Base-by-base conservation (phyloP, 768 basidiomycete genomes). In the Mycena belliarum region DNA sequence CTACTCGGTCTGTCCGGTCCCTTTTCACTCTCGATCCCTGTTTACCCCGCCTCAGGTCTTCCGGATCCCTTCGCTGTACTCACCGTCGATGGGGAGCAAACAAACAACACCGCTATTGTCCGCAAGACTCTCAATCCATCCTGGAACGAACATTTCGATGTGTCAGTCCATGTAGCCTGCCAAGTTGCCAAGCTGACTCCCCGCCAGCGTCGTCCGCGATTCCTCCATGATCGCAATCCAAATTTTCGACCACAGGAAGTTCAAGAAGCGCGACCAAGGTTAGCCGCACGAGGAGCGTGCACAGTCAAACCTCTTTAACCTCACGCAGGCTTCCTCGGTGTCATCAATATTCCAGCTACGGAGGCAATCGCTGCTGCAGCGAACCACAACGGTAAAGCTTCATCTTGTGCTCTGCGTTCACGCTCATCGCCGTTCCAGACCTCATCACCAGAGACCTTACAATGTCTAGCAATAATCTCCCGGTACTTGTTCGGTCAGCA, bases 11-110 rank as follows among this genome's bases (percentile, higher is more conserved):
- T 24, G 60, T 46, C 24, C 2, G 2, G 28, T 24, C 46, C 14
- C 15, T 14, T 18, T 33, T 55, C 47, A 44, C 40, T 11, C 24
- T 7, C 7, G 15, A 0, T 14, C 47, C 23, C 21, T 6, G 3
- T 40, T 44, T 25, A 44, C 40, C 23, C 33, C 23, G 16, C 32
- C 47, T 45, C 55, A 61, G 60, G 62, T 63, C 79, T 93, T 11
- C 93, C 93, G 3, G 92, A 94, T 72, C 93, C 93, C 4, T 93
- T 93, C 68, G 93, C 90, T 8, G 89, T 94, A 14, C 79, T 96
- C 46, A 91, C 89, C 7, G 88, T 94, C 58, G 93, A 94, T 67
- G 88, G 85, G 45, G 87, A 91, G 65, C 89, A 93, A 71, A 88
- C 88, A 15, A 85, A 83, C 69, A 88, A 89, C 24, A 93, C 93